phyloP scores from a whole-genome alignment of 2,329 filamentous ascomycete genomes.

The Trichoderma koningii region DNA sequence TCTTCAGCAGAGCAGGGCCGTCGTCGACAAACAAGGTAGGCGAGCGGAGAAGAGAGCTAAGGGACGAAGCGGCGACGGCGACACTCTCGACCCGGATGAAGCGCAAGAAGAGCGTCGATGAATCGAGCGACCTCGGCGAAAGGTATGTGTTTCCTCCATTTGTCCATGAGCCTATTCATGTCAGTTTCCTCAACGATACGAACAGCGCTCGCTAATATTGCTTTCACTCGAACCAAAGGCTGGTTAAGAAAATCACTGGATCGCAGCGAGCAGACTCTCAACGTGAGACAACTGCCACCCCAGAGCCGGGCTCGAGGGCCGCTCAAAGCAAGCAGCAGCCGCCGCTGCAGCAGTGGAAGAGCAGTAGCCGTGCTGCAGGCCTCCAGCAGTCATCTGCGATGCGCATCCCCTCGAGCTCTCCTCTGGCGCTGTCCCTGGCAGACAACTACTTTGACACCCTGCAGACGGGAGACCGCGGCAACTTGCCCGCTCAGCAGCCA shows the following conservation, averaged over 20 bases:
- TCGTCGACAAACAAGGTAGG: background rate
- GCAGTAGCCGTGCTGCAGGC: too few relatives aligned
- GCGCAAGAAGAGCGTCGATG: conserved; percentile 16
- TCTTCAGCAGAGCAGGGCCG: background rate
- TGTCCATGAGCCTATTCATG: too few relatives aligned
- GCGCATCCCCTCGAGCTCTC: background rate
- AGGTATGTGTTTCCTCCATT: conserved; percentile 1
- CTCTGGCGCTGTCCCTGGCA: background rate
- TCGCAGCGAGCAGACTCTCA: conserved; percentile 6
- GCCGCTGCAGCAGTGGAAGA: background rate
- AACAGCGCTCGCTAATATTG: background rate
- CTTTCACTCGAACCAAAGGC: background rate
- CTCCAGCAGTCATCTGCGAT: background rate
- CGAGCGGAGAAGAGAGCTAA: background rate
- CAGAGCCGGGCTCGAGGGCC: background rate
- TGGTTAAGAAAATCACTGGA: conserved; percentile 10
- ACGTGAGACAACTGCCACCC: background rate
- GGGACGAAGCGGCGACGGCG: background rate
- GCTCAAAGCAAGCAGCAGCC: background rate
- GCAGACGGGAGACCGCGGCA: background rate
- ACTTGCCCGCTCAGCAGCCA: background rate
- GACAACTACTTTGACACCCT: background rate
- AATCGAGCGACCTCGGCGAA: background rate
- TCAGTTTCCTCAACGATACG: background rate
- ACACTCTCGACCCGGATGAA: background rate